Evolutionary conservation across 169 alveolate species (phyloP).

Genomic region (Plasmodium coatneyi): DNA sequence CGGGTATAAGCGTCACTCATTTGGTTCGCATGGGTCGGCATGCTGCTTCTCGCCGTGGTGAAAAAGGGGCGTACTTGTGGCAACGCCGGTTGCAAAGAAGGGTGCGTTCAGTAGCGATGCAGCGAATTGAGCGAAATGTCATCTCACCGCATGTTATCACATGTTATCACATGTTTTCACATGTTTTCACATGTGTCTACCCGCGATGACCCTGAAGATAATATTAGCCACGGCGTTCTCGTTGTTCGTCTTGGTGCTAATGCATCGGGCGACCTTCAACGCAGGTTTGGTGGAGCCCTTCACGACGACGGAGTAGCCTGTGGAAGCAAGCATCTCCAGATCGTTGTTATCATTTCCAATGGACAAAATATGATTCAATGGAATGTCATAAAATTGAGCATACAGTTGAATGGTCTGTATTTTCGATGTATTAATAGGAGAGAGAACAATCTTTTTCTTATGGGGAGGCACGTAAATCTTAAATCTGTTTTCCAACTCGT

Average conservation of each 20-base stretch:
- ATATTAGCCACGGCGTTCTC: slow-evolving; percentile 54
- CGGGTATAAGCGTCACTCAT: neutral
- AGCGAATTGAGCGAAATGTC: too few relatives aligned
- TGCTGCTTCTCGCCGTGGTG: neutral
- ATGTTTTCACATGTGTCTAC: neutral
- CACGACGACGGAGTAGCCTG: slow-evolving; percentile 51
- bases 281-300: slow-evolving; percentile 13
- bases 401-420: neutral
- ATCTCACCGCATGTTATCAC: too few relatives aligned
- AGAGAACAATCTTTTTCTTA: slow-evolving; percentile 5
- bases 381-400: slow-evolving; percentile 27
- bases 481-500: slow-evolving; percentile 12
- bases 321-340: slow-evolving; percentile 35
- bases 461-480: slow-evolving; percentile 8
- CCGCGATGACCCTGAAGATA: slow-evolving; percentile 19
- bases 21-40: neutral
- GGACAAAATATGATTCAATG: slow-evolving; percentile 13
- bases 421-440: slow-evolving; percentile 49
- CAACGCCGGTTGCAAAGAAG: too few relatives aligned
- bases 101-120: too few relatives aligned
- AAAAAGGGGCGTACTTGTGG: neutral
- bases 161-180: too few relatives aligned
- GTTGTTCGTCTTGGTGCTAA: slow-evolving; percentile 25
- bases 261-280: slow-evolving; percentile 13
- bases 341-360: slow-evolving; percentile 57